Evolutionary conservation across 2,329 filamentous ascomycete genomes (phyloP).

Genomic region (Bipolaris zeicola): DNA sequence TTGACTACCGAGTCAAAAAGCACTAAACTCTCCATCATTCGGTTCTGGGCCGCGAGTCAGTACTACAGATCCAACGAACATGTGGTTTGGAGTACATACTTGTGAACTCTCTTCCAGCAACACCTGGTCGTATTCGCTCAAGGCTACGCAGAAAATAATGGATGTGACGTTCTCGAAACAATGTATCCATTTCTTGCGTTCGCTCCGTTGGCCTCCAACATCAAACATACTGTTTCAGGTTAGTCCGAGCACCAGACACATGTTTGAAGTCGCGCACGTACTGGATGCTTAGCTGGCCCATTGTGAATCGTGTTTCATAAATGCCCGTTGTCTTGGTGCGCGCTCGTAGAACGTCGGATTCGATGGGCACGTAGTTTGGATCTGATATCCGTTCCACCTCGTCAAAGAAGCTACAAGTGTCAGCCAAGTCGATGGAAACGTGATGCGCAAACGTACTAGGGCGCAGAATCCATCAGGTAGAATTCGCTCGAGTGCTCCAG

Average conservation of each 20-base stretch:
- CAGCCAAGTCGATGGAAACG: constrained; percentile 12
- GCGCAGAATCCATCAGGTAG: constrained; percentile 98
- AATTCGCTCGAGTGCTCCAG: constrained; percentile 97
- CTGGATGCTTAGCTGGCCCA: constrained; percentile 99
- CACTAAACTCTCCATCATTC: constrained; percentile 98
- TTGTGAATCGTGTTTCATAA: constrained; percentile 97
- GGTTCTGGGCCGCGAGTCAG: constrained; percentile 68
- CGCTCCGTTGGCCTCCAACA: constrained; percentile 93
- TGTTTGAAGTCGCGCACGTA: constrained; percentile 57
- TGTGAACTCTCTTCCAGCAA: constrained; percentile 96
- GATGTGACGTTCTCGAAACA: constrained; percentile 99
- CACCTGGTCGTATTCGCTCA: constrained; percentile 98
- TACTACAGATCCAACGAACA: constrained; percentile 7
- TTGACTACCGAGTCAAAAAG: constrained; percentile 99
- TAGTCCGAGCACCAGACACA: constrained; percentile 28
- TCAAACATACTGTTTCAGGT: constrained; percentile 85
- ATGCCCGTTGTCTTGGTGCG: constrained; percentile 99
- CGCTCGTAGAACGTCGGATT: constrained; percentile 93
- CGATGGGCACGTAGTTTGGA: constrained; percentile 85
- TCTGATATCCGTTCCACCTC: constrained; percentile 84
- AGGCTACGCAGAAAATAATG: constrained; percentile 97
- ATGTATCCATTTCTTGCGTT: constrained; percentile 99
- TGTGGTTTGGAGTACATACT: constrained; percentile 58
- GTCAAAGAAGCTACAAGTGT: constrained; percentile 80
- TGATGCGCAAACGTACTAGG: constrained; percentile 71